Base-by-base conservation (phyloP, 768 basidiomycete species). In the Hygrocybe punicea region DNA sequence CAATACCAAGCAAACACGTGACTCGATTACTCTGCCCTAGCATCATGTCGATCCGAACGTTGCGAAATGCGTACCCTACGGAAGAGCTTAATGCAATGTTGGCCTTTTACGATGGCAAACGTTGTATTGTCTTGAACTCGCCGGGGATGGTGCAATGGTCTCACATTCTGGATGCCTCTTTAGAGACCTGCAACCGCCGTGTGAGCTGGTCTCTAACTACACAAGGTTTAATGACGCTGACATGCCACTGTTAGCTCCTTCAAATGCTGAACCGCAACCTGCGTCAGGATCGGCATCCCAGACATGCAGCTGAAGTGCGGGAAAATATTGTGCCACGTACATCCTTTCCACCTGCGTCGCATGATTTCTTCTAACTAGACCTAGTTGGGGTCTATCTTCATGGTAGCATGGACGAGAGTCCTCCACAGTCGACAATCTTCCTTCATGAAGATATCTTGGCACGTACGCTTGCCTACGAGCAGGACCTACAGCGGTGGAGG, bases 241-340 rank as follows among this genome's bases (percentile, higher is more conserved):
- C 6, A 46, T 55, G 53, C 17, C 39, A 45, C 48, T 29, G 37
- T 54, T 58, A 60, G 60, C 51, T 60, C 21, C 9, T 51, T 34
- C 35, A 37, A 42, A 63, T 63, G 62, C 51, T 63, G 34, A n/a
- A 11, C n/a, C 47, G 57, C 23, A 61, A 59, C 11, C 55, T 63
- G 35, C 56, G 46, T 53, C 49, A 56, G 29, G 46, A 58, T 53
- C 54, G 53, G 58, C 45, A 61, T 55, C 57, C 53, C 25, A 13
- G 34, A 4, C 62, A 63, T 44, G 34, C 57, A 17, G 60, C 40
- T 47, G 57, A 63, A 51, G 57, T 61, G 6, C 51, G 60, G 29
- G 62, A 63, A 58, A 60, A 56, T 56, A 2, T 61, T 45, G 60
- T 63, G n/a, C 59, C 60, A 34, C 17, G 58, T 60, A 61, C 35